Evolutionary conservation across 208 protist species (phyloP).

Genomic region (Porcisia hertigi): DNA sequence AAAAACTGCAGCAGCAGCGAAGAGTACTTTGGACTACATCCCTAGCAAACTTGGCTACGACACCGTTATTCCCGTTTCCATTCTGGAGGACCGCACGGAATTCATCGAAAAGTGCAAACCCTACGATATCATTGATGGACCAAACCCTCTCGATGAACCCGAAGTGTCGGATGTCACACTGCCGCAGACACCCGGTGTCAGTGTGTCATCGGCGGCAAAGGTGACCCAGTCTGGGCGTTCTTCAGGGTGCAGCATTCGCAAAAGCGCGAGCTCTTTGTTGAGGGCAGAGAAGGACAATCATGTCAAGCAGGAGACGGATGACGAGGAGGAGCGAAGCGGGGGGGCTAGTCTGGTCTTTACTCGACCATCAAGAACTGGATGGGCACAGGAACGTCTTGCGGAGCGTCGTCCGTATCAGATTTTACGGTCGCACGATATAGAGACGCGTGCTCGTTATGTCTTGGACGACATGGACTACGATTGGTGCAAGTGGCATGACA

Average conservation of each 20-base stretch:
- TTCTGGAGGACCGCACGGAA: constrained; percentile 36
- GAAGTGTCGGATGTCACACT: background rate
- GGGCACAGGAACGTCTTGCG: constrained; percentile 29
- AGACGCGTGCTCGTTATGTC: constrained; percentile 53
- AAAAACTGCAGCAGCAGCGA: constrained; percentile 17
- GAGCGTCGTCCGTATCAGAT: constrained; percentile 53
- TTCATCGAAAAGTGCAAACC: constrained; percentile 54
- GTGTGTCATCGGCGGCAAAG: background rate
- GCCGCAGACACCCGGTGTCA: background rate
- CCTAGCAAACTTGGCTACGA: constrained; percentile 54
- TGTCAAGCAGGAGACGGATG: constrained; percentile 8
- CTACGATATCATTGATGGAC: constrained; percentile 69
- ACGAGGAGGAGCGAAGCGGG: background rate
- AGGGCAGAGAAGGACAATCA: constrained; percentile 1
- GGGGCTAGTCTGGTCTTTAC: background rate
- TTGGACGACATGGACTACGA: constrained; percentile 72
- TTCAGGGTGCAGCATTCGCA: constrained; percentile 5
- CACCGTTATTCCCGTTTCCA: constrained; percentile 56
- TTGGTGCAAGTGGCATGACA: constrained; percentile 48
- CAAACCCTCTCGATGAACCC: constrained; percentile 45
- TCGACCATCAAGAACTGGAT: constrained; percentile 27
- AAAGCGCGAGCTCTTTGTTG: constrained; percentile 6
- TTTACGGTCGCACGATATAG: constrained; percentile 40
- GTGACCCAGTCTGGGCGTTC: background rate
- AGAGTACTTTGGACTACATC: constrained; percentile 55